Evolutionary conservation across 2,329 filamentous ascomycete genomes (phyloP), one percentile per base, ranked within the genome.

Genomic region (Curvularia lunata): DNA sequence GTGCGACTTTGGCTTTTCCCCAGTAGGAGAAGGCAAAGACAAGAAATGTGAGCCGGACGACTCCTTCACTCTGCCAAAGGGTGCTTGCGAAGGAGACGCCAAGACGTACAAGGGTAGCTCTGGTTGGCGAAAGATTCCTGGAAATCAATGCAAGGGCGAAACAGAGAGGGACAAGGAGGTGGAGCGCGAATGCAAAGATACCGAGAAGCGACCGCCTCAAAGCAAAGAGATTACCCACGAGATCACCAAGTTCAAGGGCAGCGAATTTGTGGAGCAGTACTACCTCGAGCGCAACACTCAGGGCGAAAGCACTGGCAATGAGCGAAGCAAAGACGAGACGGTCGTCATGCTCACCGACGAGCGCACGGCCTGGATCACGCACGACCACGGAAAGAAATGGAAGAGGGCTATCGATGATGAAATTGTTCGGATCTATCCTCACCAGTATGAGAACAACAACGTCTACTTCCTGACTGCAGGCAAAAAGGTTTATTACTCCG

Each of bases 321-420:
- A 62, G 16, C 61, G 61, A 38, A 84, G 84, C 8, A 80, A 82
- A 13, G 91, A 94, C 67, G 94, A 98, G 78, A 94, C 87, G 0
- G 78, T 90, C 47, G 79, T 90, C 59, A 82, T 88, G 82, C 84
- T 81, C 58, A 88, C 81, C 51, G 78, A 83, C 58, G 76, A 83
- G 47, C 79, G 84, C 12, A 81, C 88, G 48, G 83, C 96, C 18
- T 92, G 84, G 77, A 83, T 96, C 54, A 91, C 91, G 0, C 85
- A 88, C 52, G 88, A 99, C 72, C 94, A 97, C 70, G 95, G 95
- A 70, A 96, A 96, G 79, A 88, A 79, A 1, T 99, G 95, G 94
- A 80, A 87, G 23, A 87, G 88, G 43, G 83, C 96, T 2, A 82
- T 90, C 56, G 86, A 86, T 30, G 86, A 93, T 64, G 81, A 86